Evolutionary conservation across 768 basidiomycete genomes (phyloP).

Genomic region (Serendipita indica): DNA sequence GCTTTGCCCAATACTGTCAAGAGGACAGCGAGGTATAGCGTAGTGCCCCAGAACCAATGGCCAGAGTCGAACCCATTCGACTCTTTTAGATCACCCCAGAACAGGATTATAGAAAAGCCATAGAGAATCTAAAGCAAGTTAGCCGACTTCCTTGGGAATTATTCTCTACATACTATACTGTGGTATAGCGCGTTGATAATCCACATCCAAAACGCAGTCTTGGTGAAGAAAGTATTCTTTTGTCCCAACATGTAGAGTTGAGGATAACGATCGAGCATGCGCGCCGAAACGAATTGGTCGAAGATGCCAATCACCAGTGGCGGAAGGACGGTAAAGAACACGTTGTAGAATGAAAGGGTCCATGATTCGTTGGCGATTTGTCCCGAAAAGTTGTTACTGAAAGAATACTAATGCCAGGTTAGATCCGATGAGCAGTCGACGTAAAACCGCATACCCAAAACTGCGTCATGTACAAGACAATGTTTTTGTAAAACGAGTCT

Average conservation of each 20-base stretch:
- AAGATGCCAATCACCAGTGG: constrained; percentile 96
- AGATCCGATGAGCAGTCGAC: neutral
- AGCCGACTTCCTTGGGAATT: constrained; percentile 10
- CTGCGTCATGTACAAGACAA: constrained; percentile 93
- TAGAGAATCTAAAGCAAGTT: constrained; percentile 49
- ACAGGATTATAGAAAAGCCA: constrained; percentile 75
- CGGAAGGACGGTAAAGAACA: constrained; percentile 88
- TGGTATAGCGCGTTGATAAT: constrained; percentile 79
- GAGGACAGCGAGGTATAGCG: constrained; percentile 83
- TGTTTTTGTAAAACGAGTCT: constrained; percentile 99
- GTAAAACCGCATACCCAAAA: constrained; percentile 70
- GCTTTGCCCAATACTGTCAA: constrained; percentile 95
- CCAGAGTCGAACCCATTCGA: constrained; percentile 70
- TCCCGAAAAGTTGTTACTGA: constrained; percentile 99
- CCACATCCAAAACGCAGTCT: constrained; percentile 87
- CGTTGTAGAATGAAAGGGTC: constrained; percentile 95
- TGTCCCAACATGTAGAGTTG: constrained; percentile 93
- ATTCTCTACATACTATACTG: constrained; percentile 46
- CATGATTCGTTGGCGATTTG: constrained; percentile 98
- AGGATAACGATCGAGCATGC: constrained; percentile 92
- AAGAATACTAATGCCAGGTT: constrained; percentile 56
- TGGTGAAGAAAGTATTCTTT: constrained; percentile 84
- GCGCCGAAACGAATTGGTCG: constrained; percentile 95
- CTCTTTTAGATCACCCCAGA: constrained; percentile 85
- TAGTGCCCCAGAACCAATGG: constrained; percentile 98